A percentile compares a stretch with the other conserved stretches of the same genome.
These are phyloP conservation scores for Penicillium sp. DNA, from an alignment of 2,329 filamentous ascomycete genomes.

Conservation along the genomic window DNA sequence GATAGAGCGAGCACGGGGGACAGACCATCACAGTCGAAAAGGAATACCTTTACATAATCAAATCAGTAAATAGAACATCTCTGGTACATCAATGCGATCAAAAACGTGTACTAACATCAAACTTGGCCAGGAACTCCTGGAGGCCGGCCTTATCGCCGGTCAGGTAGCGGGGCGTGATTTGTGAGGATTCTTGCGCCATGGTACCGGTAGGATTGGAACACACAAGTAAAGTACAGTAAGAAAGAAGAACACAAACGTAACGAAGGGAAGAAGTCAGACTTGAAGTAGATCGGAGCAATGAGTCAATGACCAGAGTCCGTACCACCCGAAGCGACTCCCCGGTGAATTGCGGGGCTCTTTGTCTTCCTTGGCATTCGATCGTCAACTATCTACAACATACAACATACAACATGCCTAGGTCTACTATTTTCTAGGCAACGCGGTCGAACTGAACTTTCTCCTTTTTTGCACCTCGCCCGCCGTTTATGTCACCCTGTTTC, in stretches of 20 bases:
- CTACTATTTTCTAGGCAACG: not conserved
- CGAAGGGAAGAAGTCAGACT: not conserved
- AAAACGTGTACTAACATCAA: conserved; percentile 70
- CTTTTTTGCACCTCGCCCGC: not conserved
- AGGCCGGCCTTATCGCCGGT: conserved; percentile 77
- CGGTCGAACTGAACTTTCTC: conserved; percentile 6
- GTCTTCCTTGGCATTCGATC: conserved; percentile 3
- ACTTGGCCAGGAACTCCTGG: conserved; percentile 79
- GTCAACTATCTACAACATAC: not conserved
- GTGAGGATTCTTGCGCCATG: conserved; percentile 14
- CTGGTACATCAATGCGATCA: not conserved
- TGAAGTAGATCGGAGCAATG: not conserved
- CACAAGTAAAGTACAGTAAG: not conserved
- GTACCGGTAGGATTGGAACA: not conserved
- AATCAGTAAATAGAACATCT: conserved; percentile 18
- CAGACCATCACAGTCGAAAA: conserved; percentile 96
- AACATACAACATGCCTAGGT: not conserved
- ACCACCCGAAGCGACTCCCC: conserved; percentile 21
- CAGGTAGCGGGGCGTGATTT: conserved; percentile 56
- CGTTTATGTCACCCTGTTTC: conserved; percentile 6
- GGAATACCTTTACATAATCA: conserved; percentile 66
- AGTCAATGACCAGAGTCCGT: conserved; percentile 1
- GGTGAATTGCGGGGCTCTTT: conserved; percentile 23
- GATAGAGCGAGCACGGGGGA: conserved; percentile 8
- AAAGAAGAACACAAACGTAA: not conserved